Conservation (phyloP, 352 stramenopile species). For the Globisporangium parvum region DNA sequence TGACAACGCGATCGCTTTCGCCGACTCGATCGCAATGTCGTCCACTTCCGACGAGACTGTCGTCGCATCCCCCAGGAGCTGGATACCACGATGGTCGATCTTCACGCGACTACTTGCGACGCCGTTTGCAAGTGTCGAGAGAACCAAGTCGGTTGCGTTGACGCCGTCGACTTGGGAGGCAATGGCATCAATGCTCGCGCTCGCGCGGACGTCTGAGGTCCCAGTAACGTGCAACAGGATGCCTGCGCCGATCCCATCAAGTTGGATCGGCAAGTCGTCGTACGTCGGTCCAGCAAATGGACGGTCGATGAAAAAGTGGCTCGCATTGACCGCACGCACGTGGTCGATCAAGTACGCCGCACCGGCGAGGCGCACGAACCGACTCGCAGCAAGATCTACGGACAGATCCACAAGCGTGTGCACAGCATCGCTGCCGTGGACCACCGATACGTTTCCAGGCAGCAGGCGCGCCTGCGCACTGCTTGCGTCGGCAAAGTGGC, state of each 20-base stretch:
- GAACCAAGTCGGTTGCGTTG: conserved; percentile 27
- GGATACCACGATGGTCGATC: conserved; percentile 27
- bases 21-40: conserved; percentile 24
- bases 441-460: conserved; percentile 41
- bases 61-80: conserved; percentile 30
- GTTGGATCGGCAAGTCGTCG: conserved; percentile 43
- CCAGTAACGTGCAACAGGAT: conserved; percentile 35
- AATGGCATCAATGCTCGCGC: conserved; percentile 33
- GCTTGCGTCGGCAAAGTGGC: conserved; percentile 46
- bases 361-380: conserved; percentile 48
- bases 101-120: conserved; percentile 23
- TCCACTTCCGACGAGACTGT: conserved; percentile 39
- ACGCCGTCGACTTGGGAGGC: conserved; percentile 11
- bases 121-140: conserved; percentile 28
- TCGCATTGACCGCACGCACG: conserved; percentile 19
- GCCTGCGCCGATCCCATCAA: conserved; percentile 41
- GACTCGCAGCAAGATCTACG: conserved; percentile 19
- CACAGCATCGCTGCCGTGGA: conserved; percentile 37
- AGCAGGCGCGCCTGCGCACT: conserved; percentile 20
- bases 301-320: conserved; percentile 41
- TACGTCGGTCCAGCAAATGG: conserved; percentile 37
- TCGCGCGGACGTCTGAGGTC: conserved; percentile 7
- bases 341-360: conserved; percentile 45
- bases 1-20: conserved; percentile 22
- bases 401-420: conserved; percentile 36